These are phyloP conservation scores for Pseudoperonospora humuli DNA, from an alignment of 352 stramenopile species.

Conservation along the genomic window DNA sequence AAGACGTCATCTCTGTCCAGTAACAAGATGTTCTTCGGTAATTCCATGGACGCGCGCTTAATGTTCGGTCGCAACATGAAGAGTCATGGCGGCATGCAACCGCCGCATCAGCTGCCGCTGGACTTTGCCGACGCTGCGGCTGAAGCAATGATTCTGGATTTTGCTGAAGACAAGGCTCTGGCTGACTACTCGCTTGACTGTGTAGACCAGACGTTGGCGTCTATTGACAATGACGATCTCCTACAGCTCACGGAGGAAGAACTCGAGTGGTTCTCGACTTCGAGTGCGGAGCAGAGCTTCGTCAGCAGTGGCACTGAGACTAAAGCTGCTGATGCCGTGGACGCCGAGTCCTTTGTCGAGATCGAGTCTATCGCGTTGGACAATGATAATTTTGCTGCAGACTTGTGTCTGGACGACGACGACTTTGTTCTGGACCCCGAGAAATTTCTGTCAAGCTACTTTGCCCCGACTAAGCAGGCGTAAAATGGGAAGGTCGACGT, in stretches of 20 bases:
- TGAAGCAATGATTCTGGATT: slow-evolving; percentile 66
- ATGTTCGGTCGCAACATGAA: slow-evolving; percentile 28
- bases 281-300: slow-evolving; percentile 14
- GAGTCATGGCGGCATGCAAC: slow-evolving; percentile 18
- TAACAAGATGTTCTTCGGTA: slow-evolving; percentile 43
- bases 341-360: slow-evolving; percentile 16
- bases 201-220: slow-evolving; percentile 50
- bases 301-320: slow-evolving; percentile 3
- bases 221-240: slow-evolving; percentile 76
- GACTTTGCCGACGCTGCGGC: slow-evolving; percentile 44
- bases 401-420: slow-evolving; percentile 49
- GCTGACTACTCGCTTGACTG: slow-evolving; percentile 52
- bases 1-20: slow-evolving; percentile 37
- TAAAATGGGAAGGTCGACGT: slow-evolving; percentile 22
- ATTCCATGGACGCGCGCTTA: slow-evolving; percentile 28
- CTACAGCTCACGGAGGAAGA: slow-evolving; percentile 77
- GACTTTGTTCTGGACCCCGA: slow-evolving; percentile 83
- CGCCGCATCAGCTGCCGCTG: slow-evolving; percentile 33
- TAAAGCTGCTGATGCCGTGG: slow-evolving; percentile 2
- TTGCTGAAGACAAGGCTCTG: slow-evolving; percentile 63
- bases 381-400: slow-evolving; percentile 22
- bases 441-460: slow-evolving; percentile 84
- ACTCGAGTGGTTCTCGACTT: slow-evolving; percentile 74
- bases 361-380: slow-evolving; percentile 19
- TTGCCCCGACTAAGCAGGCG: slow-evolving; percentile 33